Evolutionary conservation across 805 yeast genomes (phyloP), one percentile per base, ranked within the genome.

Genomic region (Kuraishia borneana): DNA sequence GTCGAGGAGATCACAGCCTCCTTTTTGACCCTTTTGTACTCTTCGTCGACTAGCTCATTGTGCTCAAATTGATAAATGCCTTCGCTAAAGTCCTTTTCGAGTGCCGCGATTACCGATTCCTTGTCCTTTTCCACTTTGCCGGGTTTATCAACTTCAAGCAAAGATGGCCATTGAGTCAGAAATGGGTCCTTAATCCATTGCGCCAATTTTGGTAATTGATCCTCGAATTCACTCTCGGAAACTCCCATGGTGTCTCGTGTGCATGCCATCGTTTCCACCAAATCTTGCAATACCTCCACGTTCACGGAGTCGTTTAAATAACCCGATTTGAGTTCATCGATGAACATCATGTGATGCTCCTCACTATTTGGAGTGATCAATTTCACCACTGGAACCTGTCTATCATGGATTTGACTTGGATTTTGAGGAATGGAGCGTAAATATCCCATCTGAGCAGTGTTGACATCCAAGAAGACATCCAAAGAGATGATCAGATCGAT

Each of bases 401-500:
- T 39, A 16, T 35, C 31, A 27, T 35, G 35, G 26, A 13, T 33
- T 31, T 5, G 17, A 16, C 30, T 26, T 5, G 36, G 25, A 9
- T 18, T 7, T 12, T 13, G 10, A n/a, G 5, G 34, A 23, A 22
- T 14, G 31, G 39, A 19, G 35, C 58, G 45, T 18, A 54, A 32
- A 18, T 39, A 44, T 12, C 44, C 47, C 18, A 62, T 40, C 17
- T 56, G 53, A 5, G 51, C 53, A 25, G 56, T 43, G 13, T 43
- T 35, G 20, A 53, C 56, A 32, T 58, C 53, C 21, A 66, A 28
- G 28, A 47, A 31, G 4, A 70, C 59, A 48, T 73, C 77, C 39
- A 73, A 60, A n/a, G 74, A 61, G 1, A 73, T 46, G 18, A 72
- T 61, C 23, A 61, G 45, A 40, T 70, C 68, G 33, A 68, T 47